These are phyloP conservation scores for Hanseniaspora clermontiae DNA, from an alignment of 805 yeast genomes.

Conservation along the genomic window DNA sequence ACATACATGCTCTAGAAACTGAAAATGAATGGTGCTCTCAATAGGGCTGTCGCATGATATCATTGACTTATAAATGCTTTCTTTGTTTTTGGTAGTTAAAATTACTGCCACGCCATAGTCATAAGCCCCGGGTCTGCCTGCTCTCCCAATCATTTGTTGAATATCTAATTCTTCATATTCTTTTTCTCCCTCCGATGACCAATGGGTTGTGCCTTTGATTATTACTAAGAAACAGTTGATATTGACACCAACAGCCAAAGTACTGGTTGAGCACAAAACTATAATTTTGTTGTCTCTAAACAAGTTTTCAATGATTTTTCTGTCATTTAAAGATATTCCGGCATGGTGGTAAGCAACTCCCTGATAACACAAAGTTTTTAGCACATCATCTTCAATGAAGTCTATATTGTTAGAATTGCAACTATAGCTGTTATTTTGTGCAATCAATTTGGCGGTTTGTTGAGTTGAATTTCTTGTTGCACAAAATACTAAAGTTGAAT, in stretches of 20 bases:
- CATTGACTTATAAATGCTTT: constrained; percentile 31
- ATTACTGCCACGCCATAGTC: constrained; percentile 37
- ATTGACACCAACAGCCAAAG: constrained; percentile 50
- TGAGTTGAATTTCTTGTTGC: constrained; percentile 40
- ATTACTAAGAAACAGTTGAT: constrained; percentile 49
- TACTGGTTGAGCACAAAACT: constrained; percentile 45
- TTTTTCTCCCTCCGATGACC: constrained; percentile 36
- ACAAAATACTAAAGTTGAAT: constrained; percentile 41
- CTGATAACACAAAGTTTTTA: constrained; percentile 18
- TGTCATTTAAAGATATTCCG: constrained; percentile 38
- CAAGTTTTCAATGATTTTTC: constrained; percentile 34
- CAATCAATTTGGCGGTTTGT: constrained; percentile 31
- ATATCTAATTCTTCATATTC: constrained; percentile 47
- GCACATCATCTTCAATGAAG: constrained; percentile 22
- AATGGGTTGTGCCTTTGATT: constrained; percentile 51
- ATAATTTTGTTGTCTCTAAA: constrained; percentile 34
- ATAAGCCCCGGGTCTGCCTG: constrained; percentile 51
- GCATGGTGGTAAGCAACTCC: constrained; percentile 51
- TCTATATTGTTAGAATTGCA: constrained; percentile 12
- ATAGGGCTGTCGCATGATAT: constrained; percentile 33
- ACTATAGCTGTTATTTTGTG: constrained; percentile 15
- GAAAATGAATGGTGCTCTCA: constrained; percentile 36
- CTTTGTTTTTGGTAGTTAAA: constrained; percentile 32
- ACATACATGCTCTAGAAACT: constrained; percentile 32
- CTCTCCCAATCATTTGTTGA: constrained; percentile 54